These are phyloP conservation scores for Haberlea rhodopensis DNA, from an alignment of 257 asterid genomes.

Conservation along the genomic window DNA sequence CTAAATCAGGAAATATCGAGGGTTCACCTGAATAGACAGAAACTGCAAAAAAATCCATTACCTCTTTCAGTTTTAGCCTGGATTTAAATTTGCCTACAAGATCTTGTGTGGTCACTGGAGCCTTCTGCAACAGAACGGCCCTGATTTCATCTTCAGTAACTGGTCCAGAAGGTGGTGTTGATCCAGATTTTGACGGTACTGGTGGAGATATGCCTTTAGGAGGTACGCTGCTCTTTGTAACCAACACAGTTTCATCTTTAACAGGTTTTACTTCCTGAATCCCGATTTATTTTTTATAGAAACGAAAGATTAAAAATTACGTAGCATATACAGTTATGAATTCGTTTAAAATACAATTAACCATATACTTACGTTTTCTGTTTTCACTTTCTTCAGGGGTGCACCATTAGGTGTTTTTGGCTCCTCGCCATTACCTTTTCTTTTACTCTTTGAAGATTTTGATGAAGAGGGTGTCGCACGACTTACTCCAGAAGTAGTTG, in stretches of 20 bases:
- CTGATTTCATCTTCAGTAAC: slow-evolving; percentile 90
- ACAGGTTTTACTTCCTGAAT: slow-evolving; percentile 60
- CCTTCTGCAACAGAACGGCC: slow-evolving; percentile 63
- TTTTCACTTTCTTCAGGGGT: slow-evolving; percentile 75
- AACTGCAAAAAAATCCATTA: slow-evolving; percentile 17
- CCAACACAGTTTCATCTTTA: slow-evolving; percentile 53
- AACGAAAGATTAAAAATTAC: neutral
- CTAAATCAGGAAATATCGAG: neutral
- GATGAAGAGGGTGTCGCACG: slow-evolving; percentile 71
- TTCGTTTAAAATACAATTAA: slow-evolving; percentile 7
- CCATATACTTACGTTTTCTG: slow-evolving; percentile 57
- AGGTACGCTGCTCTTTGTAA: slow-evolving; percentile 43
- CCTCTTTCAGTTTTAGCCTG: slow-evolving; percentile 84
- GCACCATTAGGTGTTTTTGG: slow-evolving; percentile 57
- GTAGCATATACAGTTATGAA: neutral
- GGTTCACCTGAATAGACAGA: neutral
- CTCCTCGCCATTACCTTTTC: slow-evolving; percentile 71
- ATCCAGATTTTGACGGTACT: slow-evolving; percentile 47
- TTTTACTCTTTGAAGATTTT: slow-evolving; percentile 74
- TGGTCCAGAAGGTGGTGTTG: slow-evolving; percentile 61
- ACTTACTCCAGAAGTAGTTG: slow-evolving; percentile 48
- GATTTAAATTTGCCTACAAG: slow-evolving; percentile 86
- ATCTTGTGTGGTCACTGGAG: slow-evolving; percentile 82
- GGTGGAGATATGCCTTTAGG: slow-evolving; percentile 51
- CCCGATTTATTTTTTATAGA: slow-evolving; percentile 9